Base-by-base conservation (phyloP, 352 stramenopile species). In the Phytopythium ostracodes region DNA sequence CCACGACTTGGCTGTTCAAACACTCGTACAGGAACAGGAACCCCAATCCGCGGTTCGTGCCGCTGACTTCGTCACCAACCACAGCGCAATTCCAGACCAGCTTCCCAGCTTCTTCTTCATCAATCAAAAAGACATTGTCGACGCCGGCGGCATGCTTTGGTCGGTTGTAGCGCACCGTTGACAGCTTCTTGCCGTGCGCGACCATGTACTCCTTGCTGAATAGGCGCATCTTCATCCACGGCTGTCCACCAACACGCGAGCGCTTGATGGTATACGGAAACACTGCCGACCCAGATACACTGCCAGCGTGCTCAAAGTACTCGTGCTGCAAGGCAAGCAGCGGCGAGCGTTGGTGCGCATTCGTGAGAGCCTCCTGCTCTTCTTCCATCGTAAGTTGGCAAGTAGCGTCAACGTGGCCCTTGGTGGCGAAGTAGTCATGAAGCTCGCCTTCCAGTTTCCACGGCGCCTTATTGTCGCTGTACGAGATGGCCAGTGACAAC, bases 351-450 rank as follows among this genome's bases (percentile, higher is more conserved):
- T 93, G 81, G 44, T 92, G 78, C 46, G 79, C 89, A 1, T 85
- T 72, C 12, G 66, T 70, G 8, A 99, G 70, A 10, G 97, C 83
- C 60, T 99, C 92, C 42, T 94, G 70, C 71, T 99, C 97, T 76
- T 99, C 97, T 64, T 98, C 91, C 0, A 89, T 76, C 20, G 91
- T 98, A 33, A 99, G 73, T 18, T 89, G 87, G 71, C 96, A 99
- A 20, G 81, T 74, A n/a, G 91, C 95, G 52, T 95, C 96, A 5
- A 99, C 94, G 65, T 94, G 95, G 1, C 77, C 77, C 38, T 92
- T 88, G 20, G 96, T 96, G 10, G 84, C 82, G 11, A 97, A 65
- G 68, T 99, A 99, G 58, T 90, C 80, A 25, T 91, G 74, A 29
- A 96, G 59, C 63, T 97, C 89, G 1, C 68, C 73, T 58, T 68